Percentiles rank a stretch among this genome's conserved stretches.
phyloP scores from a whole-genome alignment of 116 monocot species.

The Trichopus zeylanicus region DNA sequence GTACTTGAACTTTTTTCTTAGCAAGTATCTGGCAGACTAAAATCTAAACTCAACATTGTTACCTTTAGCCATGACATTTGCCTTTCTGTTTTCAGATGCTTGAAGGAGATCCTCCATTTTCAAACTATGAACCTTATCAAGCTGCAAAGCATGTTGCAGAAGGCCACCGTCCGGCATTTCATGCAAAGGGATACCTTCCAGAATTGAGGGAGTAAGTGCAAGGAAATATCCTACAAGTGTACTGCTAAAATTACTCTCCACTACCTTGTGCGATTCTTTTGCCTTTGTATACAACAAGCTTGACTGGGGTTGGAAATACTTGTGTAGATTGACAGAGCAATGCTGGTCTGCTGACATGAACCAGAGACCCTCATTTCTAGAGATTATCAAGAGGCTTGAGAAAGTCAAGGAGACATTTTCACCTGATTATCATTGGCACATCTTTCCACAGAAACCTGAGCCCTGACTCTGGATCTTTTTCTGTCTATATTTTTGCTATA shows the following conservation, averaged over 20 bases:
- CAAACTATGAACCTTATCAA: constrained; percentile 81
- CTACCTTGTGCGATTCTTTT: background rate
- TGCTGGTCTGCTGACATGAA: constrained; percentile 86
- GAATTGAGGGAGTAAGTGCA: constrained; percentile 74
- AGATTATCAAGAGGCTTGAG: constrained; percentile 88
- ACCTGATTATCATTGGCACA: constrained; percentile 69
- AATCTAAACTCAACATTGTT: background rate
- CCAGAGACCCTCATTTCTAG: constrained; percentile 73
- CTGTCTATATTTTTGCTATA: background rate
- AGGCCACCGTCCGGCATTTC: constrained; percentile 74
- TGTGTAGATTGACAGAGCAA: constrained; percentile 54
- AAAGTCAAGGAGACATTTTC: constrained; percentile 68
- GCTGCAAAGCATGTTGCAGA: constrained; percentile 79
- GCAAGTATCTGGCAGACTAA: background rate
- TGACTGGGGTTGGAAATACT: background rate
- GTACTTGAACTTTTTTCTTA: constrained; percentile 26
- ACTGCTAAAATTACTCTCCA: background rate
- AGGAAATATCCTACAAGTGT: no score
- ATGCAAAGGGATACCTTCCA: constrained; percentile 54
- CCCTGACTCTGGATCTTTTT: background rate
- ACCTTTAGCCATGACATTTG: background rate
- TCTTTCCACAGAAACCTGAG: constrained; percentile 22
- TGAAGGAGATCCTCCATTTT: constrained; percentile 87
- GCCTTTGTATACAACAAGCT: background rate
- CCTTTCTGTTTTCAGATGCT: constrained; percentile 57